phyloP scores from a whole-genome alignment of 495 filamentous ascomycete species.

The Achaetomiella virescens region DNA sequence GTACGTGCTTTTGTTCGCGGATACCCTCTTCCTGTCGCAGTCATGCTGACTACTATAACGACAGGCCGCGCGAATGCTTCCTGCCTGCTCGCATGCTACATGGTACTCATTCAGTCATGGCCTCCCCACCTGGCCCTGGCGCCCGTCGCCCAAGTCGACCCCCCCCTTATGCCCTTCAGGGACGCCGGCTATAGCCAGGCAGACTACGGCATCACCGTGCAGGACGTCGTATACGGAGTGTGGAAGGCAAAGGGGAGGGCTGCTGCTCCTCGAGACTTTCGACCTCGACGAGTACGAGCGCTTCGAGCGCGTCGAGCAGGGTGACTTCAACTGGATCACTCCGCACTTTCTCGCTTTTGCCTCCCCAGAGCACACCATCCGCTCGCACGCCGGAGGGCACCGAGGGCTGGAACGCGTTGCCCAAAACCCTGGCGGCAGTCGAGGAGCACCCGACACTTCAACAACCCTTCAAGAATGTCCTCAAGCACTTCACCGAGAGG shows the following conservation, averaged over 20 bases:
- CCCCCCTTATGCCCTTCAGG: conserved; percentile 95
- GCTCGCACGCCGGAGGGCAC: conserved; percentile 62
- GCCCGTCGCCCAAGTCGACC: conserved; percentile 90
- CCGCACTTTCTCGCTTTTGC: conserved; percentile 94
- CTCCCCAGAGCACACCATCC: conserved; percentile 76
- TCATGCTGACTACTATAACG: conserved; percentile 19
- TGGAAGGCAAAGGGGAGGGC: conserved; percentile 97
- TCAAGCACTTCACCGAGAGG: conserved; percentile 77
- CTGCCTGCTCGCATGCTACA: conserved; percentile 92
- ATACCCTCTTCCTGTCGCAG: background rate
- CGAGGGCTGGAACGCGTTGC: conserved; percentile 64
- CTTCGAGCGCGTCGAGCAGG: conserved; percentile 93
- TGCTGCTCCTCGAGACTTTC: conserved; percentile 82
- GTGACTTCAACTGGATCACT: conserved; percentile 99
- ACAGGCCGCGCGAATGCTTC: conserved; percentile 86
- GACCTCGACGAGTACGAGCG: conserved; percentile 95
- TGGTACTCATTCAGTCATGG: conserved; percentile 98
- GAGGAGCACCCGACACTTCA: conserved; percentile 58
- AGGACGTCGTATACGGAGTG: conserved; percentile 96
- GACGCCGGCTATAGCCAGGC: conserved; percentile 98
- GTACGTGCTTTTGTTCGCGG: conserved; percentile 42
- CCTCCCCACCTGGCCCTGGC: conserved; percentile 96
- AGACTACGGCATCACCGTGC: conserved; percentile 87
- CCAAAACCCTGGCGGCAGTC: conserved; percentile 61
- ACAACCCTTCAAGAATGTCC: conserved; percentile 86